Evolutionary conservation across 2,329 filamentous ascomycete genomes (phyloP), one percentile per base, ranked within the genome.

Genomic region (Dryadomyces sulphureus): DNA sequence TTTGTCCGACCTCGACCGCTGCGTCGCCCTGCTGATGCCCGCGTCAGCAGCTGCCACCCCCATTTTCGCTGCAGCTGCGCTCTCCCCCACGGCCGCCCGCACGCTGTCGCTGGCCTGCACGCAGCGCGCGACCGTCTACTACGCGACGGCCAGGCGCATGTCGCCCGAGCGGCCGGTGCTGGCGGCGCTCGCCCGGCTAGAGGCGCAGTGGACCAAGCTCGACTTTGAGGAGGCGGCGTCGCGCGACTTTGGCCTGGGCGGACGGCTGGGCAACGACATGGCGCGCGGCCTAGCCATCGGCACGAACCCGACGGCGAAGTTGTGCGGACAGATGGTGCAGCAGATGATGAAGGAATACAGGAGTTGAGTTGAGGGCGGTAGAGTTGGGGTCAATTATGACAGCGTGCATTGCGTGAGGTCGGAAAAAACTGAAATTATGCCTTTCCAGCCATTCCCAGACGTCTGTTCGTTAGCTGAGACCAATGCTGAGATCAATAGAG

Each of bases 21-120:
- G 77, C 40, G 77, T 87, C 43, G 54, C 57, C 3, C 66, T 83
- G 41, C 69, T 78, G 34, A 73, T 72, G 7, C 81, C 79, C 0
- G 55, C 62, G 65, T 0, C 58, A 11, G 34, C n/a, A 17, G 27
- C 27, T 7, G 27, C 7, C 14, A 14, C 27, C 27, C 27, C 27
- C 14, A 14, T 14, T 30, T 30, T 68, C 2, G 64, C 64, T 2
- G 64, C 64, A 21, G 62, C 68, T 1, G 62, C 73, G 14, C 65
- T 87, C 30, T 86, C 81, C 2, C 69, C 76, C 7, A 72, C 77
- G 44, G 73, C 77, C 25, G 77, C 75, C 11, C 78, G 73, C 48
- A 79, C 82, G 0, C 63, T 90, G 8, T 76, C 79, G 2, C 75
- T 79, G 53, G 78, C 81, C 5, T 75, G 84, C 54, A 87, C 82